Conservation (phyloP, 441 rosid species). For the Arabidopsis lyrata region DNA sequence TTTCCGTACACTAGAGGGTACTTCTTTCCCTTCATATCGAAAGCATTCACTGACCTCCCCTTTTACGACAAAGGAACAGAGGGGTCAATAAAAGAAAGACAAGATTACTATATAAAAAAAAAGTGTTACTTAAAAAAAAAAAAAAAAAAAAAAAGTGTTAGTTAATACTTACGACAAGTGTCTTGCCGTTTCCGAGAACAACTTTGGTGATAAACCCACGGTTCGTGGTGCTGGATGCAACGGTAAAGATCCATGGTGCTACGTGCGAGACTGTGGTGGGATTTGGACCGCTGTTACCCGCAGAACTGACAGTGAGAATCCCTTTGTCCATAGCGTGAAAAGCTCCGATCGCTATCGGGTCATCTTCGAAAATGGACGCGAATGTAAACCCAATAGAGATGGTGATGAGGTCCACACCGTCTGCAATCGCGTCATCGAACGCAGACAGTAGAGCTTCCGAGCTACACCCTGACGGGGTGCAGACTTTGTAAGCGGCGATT, state of each 20-base stretch:
- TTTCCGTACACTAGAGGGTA: conserved; percentile 46
- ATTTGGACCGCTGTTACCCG: conserved; percentile 45
- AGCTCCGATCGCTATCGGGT: conserved; percentile 51
- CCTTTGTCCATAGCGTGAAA: conserved; percentile 61
- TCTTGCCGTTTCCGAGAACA: conserved; percentile 41
- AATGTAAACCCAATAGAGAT: conserved; percentile 43
- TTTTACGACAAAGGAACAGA: conserved; percentile 11
- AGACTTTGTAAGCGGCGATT: conserved; percentile 45
- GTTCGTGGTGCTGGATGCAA: conserved; percentile 44
- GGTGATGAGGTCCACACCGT: conserved; percentile 57
- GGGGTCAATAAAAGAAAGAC: background rate
- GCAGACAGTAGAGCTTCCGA: conserved; percentile 42
- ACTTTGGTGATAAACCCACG: conserved; percentile 38
- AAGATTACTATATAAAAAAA: conserved; percentile 25
- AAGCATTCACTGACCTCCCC: conserved; percentile 59
- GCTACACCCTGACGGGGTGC: conserved; percentile 17
- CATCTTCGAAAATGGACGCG: background rate
- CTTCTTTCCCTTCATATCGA: conserved; percentile 40
- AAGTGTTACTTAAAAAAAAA: conserved; percentile 13
- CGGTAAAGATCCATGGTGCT: conserved; percentile 46
- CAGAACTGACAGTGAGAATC: conserved; percentile 47
- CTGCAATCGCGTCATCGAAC: conserved; percentile 64
- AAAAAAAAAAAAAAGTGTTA: conserved; percentile 7
- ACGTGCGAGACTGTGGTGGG: background rate
- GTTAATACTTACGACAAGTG: conserved; percentile 35